Evolutionary conservation across 371 early-diverging fungal genomes (phyloP), one percentile per base, ranked within the genome.

Genomic region (Entomophthora muscae): DNA sequence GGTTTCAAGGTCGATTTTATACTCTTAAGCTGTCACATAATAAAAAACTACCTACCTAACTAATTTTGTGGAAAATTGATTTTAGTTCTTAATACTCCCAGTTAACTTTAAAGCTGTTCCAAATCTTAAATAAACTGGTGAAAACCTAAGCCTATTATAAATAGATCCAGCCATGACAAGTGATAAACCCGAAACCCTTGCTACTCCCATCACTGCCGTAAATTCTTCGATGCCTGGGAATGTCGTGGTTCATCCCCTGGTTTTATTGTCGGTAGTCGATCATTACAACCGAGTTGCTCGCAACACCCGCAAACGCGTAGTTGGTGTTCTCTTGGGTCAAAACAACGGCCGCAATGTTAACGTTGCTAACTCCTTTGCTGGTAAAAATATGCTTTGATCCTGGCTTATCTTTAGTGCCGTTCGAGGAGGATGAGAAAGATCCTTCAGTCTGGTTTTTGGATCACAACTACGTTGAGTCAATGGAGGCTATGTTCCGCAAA

Each of bases 401-500:
- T 65, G 42, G 30, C 0, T 51, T 58, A 3, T n/a, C 24, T 67
- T 1, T 72, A 90, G 98, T 99, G 21, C 99, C 99, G 24, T 99
- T 99, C 73, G 97, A 97, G 75, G 98, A 98, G 76, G 97, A 98
- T 71, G 95, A 98, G 65, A 94, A 93, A 73, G 92, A 95, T 75
- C 90, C 94, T 21, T 83, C 85, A 3, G 94, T 95, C 5, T 99
- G 98, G 97, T 99, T 95, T 75, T 82, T 99, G 69, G 99, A 99
- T 76, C 98, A 98, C 76, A 93, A 98, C 72, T 99, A 98, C 73
- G 89, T 94, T 57, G 95, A 98, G 73, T 90, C 90, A 17, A 99
- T 99, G 99, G 93, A 90, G 67, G 96, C 95, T 66, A 94, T 99
- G 91, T 99, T 95, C 75, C 93, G 92, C 71, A 99, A 99, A 79